These are phyloP conservation scores for Solidago caesia DNA, from an alignment of 129 eudicot genomes.

Conservation along the genomic window DNA sequence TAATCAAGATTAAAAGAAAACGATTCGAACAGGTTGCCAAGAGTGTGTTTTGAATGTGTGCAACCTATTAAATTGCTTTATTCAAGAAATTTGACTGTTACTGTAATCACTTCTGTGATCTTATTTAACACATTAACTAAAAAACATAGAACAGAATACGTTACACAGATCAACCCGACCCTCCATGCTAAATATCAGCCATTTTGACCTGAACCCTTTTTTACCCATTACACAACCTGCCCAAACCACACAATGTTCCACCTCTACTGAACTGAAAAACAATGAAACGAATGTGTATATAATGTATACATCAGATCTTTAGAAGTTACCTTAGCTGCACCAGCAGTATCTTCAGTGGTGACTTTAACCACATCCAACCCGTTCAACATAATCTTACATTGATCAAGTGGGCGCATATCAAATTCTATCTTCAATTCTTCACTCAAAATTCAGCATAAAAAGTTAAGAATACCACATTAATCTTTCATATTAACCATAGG, in stretches of 20 bases:
- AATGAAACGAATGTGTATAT: neutral
- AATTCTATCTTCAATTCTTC: neutral
- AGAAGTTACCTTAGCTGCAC: slow-evolving; percentile 6
- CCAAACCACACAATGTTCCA: too few relatives aligned
- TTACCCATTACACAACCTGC: too few relatives aligned
- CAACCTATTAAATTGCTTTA: too few relatives aligned
- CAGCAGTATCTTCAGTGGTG: neutral
- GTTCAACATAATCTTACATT: slow-evolving; percentile 1
- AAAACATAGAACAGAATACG: too few relatives aligned
- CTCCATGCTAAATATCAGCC: too few relatives aligned
- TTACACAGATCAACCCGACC: too few relatives aligned
- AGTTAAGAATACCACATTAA: neutral
- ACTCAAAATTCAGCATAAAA: neutral
- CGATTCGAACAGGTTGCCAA: too few relatives aligned
- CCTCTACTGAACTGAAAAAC: neutral
- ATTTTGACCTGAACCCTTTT: too few relatives aligned
- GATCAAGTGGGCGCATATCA: neutral
- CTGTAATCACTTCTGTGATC: neutral
- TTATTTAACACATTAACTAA: too few relatives aligned
- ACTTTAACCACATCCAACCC: neutral
- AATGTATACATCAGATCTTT: neutral
- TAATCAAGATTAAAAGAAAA: neutral
- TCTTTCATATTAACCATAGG: neutral
- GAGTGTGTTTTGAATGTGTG: too few relatives aligned
- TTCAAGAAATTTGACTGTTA: too few relatives aligned